These are phyloP conservation scores for Amanita phalloides DNA, from an alignment of 768 basidiomycete species.

Conservation along the genomic window DNA sequence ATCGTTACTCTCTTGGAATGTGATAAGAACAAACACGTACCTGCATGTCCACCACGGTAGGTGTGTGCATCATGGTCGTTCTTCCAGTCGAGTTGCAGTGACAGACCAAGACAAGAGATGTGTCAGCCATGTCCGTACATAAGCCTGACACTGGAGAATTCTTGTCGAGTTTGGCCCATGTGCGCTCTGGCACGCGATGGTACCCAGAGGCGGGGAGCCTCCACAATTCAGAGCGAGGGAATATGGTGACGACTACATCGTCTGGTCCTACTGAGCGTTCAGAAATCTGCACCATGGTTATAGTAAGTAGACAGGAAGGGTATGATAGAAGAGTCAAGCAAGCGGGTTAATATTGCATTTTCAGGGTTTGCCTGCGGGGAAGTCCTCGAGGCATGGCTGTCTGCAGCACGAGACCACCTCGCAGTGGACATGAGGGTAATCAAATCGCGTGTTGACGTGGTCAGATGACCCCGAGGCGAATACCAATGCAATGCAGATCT, in stretches of 20 bases:
- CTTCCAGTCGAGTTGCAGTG: slow-evolving; percentile 4
- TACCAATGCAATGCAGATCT: not conserved
- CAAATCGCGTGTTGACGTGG: not conserved
- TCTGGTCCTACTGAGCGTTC: slow-evolving; percentile 3
- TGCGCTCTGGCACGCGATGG: slow-evolving; percentile 5
- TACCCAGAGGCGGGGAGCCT: not conserved
- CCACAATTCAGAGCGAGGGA: slow-evolving; percentile 5
- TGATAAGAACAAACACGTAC: not conserved
- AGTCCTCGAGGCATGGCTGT: slow-evolving; percentile 4
- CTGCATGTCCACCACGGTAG: slow-evolving; percentile 3
- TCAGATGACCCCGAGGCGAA: not conserved
- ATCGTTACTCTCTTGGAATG: not conserved
- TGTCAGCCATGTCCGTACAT: slow-evolving; percentile 2
- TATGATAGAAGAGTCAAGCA: not conserved
- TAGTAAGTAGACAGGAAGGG: not conserved
- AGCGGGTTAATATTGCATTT: slow-evolving; percentile 3
- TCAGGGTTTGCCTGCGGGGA: slow-evolving; percentile 3
- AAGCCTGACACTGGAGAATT: slow-evolving; percentile 1
- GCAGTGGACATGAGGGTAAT: slow-evolving; percentile 6
- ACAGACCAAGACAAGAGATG: slow-evolving; percentile 1
- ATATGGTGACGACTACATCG: slow-evolving; percentile 5
- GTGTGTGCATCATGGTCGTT: slow-evolving; percentile 6
- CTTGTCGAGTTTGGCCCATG: slow-evolving; percentile 3
- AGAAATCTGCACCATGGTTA: slow-evolving; percentile 5
- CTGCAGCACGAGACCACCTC: slow-evolving; percentile 2